Base-by-base conservation (phyloP, 148 eudicot genomes). In the Polygonum aviculare region DNA sequence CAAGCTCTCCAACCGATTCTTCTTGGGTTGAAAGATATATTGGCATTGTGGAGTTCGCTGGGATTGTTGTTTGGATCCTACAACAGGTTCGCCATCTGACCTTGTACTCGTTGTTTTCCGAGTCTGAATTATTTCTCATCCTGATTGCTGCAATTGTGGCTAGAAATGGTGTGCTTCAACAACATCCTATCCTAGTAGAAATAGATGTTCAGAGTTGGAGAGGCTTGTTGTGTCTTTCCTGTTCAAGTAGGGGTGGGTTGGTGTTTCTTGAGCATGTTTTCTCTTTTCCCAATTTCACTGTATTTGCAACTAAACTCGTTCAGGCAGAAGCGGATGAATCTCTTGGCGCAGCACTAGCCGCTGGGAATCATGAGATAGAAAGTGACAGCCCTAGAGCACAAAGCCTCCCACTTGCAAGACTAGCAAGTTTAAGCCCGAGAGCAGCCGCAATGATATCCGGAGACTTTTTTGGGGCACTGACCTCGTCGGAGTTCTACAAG, bases 11-110 rank as follows among this genome's bases (percentile, higher is more conserved):
- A 1, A 84, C 83, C 36, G 91, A 94, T 79, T 88, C 98, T 59
- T 83, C 93, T 79, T 94, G 98, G 98, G 84, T 94, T 39, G 98
- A 94, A 71, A 87, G 97, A 84, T 94, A 94, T 75, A 78, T 94
- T 19, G 98, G 98, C 44, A 80, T 92, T 45, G 95, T 90, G 3
- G 98, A 94, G 80, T 94, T 92, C 77, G 97, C 96, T 19, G 98
- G 98, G 62, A 94, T 94, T 69, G 98, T 90, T 75, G 97, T 91
- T 6, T 94, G 98, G 98, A 90, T 94, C 51, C 75, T 94, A 71
- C 96, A 94, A 78, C 98, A 67, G 72, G 72, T 67, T 67, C 3
- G 72, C 45, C 38, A 36, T 67, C 44, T 38, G 19, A 67, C 72
- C 21, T 57, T 33, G 4, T 4, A 14, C 16, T 19, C 19, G 3